Evolutionary conservation across 1,139 yeast genomes (phyloP), one percentile per base, ranked within the genome.

Genomic region (Casaregolazyma lundiana): DNA sequence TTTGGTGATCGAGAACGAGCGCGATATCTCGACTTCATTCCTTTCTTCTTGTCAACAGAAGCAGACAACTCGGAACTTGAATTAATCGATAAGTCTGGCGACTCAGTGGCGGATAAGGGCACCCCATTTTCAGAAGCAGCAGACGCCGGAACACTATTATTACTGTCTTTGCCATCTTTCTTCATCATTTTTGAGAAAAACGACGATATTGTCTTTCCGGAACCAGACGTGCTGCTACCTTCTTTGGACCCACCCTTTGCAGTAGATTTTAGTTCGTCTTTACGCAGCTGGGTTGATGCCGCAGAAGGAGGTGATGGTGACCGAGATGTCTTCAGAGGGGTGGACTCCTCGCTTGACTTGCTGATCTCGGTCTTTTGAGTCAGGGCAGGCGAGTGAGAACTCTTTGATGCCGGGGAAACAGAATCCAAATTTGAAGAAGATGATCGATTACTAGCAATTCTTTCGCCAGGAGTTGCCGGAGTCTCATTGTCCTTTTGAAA

Each of bases 11-110:
- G 44, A 17, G 48, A 47, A 7, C 50, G 43, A 3, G 53, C 44
- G 29, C 53, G 34, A 26, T 50, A 48, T 38, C 53, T 26, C 9
- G 50, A 45, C 30, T 35, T 41, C 4, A 9, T 13, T 5, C 18
- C 20, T 9, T 35, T 24, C 35, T 35, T 41, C 38, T 41, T 26
- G 15, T 26, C 32, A 26, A 7, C 32, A 2, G 32, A 15, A 3
- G 32, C 32, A 26, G 15, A 4, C 6, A n/a, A n/a, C 32, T 26
- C 13, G 32, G 32, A 7, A 9, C 13, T 15, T 7, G 32, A 15
- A 13, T 26, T 13, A 26, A 15, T 13, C 2, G 32, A 26, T n/a
- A 26, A 26, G 32, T 26, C 32, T 2, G 32, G 32, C 4, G 32
- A n/a, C 13, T 26, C 32, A 26, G 32, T 26, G 2, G 32, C 11